Conservation (phyloP, 768 basidiomycete genomes). For the Amanita pallidorosea region DNA sequence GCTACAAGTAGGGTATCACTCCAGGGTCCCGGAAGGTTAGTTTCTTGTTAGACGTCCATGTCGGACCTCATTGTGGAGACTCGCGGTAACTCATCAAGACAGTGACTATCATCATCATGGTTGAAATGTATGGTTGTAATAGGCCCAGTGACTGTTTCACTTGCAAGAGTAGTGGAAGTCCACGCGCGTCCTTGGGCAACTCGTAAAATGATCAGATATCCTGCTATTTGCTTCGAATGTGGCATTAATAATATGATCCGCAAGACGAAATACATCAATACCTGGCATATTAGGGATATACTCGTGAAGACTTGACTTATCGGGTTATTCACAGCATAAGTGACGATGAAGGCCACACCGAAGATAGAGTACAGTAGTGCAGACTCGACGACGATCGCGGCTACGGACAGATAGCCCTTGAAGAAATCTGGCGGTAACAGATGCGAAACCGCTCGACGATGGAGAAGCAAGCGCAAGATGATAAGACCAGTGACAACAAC, state of each 20-base stretch:
- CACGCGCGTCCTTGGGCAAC: constrained; percentile 35
- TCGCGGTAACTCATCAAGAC: too few species aligned
- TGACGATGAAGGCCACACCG: constrained; percentile 20
- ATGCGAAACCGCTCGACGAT: constrained; percentile 15
- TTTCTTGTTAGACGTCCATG: too few species aligned
- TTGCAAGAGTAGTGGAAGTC: constrained; percentile 18
- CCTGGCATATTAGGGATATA: neutral
- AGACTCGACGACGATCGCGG: constrained; percentile 23
- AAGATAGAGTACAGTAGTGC: constrained; percentile 23
- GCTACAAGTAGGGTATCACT: too few species aligned
- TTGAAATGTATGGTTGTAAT: too few species aligned
- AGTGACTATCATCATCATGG: too few species aligned
- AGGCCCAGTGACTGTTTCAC: neutral
- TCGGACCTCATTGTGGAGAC: too few species aligned
- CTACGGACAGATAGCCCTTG: constrained; percentile 18
- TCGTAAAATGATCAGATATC: constrained; percentile 36
- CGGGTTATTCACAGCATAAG: constrained; percentile 20
- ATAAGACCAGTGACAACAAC: constrained; percentile 22
- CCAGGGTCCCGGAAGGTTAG: too few species aligned
- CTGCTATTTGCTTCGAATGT: constrained; percentile 19
- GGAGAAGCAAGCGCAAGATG: constrained; percentile 15
- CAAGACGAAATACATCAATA: neutral
- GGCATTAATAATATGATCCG: neutral
- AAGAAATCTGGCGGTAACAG: constrained; percentile 15
- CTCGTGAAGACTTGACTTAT: constrained; percentile 20